These are phyloP conservation scores for Protomyces inouyei DNA, from an alignment of 1,139 yeast genomes.

Conservation along the genomic window DNA sequence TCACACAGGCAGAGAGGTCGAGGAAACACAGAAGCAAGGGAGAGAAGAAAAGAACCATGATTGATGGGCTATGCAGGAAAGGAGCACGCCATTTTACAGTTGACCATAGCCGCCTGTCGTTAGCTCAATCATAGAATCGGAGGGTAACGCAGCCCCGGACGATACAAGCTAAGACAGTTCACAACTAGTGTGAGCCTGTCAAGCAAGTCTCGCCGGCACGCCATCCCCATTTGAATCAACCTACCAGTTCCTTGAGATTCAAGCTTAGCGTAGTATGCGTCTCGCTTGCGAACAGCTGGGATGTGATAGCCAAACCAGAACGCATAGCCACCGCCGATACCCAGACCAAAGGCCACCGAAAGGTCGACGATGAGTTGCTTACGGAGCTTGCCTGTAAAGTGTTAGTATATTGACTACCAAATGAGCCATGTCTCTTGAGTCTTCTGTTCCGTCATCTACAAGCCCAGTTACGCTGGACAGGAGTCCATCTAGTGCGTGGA, in stretches of 20 bases:
- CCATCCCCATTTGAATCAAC: neutral
- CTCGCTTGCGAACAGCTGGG: slow-evolving; percentile 30
- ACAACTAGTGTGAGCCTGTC: no score
- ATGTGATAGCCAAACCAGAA: slow-evolving; percentile 31
- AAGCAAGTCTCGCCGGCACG: no score
- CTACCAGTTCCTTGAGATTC: slow-evolving; percentile 25
- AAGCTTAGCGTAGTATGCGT: slow-evolving; percentile 29
- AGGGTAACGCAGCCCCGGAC: no score
- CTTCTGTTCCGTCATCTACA: no score
- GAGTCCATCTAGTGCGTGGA: no score
- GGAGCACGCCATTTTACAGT: neutral
- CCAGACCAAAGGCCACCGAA: slow-evolving; percentile 27
- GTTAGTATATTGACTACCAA: neutral
- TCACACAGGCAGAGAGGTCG: neutral
- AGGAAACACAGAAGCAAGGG: no score
- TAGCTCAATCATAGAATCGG: neutral
- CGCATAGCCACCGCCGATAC: slow-evolving; percentile 27
- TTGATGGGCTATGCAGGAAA: no score
- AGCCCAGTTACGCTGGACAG: no score
- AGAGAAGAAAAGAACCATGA: no score
- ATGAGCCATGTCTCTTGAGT: no score
- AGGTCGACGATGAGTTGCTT: slow-evolving; percentile 27
- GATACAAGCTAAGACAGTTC: no score
- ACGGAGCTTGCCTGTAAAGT: slow-evolving; percentile 19
- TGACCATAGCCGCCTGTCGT: neutral